Conservation (phyloP, 2,329 filamentous ascomycete genomes). For the Botryosphaeria dothidea region DNA sequence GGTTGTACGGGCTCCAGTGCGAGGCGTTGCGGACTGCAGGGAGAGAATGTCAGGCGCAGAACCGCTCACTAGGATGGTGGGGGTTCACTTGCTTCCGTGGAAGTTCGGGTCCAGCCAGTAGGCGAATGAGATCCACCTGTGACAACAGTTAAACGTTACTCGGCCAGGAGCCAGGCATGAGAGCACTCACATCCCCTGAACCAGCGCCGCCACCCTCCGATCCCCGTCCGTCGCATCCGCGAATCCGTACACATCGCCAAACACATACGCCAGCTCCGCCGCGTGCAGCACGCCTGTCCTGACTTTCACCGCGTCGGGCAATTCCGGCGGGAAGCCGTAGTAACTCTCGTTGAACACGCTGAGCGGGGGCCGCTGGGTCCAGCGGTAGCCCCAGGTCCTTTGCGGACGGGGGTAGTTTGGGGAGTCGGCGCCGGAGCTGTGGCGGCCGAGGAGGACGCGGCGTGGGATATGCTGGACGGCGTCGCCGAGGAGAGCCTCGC, state of each 20-base stretch:
- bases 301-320: not conserved
- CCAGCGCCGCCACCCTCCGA: not conserved
- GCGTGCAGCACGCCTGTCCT: slow-evolving; percentile 2
- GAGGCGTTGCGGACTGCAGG: not conserved
- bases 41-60: not conserved
- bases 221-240: not conserved
- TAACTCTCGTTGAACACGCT: not conserved
- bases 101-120: not conserved
- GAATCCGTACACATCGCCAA: not conserved
- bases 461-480: not conserved
- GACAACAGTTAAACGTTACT: not conserved
- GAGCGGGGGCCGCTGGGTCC: not conserved
- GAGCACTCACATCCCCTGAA: slow-evolving; percentile 17
- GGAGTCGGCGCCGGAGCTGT: not conserved
- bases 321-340: not conserved
- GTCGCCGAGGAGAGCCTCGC: slow-evolving; percentile 6
- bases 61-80: too few relatives aligned
- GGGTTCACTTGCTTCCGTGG: not conserved
- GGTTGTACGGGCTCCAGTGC: not conserved
- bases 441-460: not conserved
- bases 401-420: not conserved
- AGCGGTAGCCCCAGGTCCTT: slow-evolving; percentile 9
- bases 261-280: slow-evolving; percentile 11
- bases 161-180: too few relatives aligned
- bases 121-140: slow-evolving; percentile 15